phyloP scores from a whole-genome alignment of 768 basidiomycete species.

The Lyophyllum semitale region DNA sequence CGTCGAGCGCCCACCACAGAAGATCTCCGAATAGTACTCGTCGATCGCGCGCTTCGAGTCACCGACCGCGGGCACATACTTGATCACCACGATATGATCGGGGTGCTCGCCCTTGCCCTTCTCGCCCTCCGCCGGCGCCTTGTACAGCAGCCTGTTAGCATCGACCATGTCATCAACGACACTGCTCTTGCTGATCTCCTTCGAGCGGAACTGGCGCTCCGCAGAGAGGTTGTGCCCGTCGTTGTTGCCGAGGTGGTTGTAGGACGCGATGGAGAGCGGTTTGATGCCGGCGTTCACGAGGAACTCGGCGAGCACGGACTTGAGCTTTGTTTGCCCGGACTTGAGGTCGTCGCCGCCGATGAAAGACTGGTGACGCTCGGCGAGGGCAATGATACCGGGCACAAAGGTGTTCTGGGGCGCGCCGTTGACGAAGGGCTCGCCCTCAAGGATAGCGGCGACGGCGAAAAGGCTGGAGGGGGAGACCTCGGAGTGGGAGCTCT shows the following conservation, averaged over 20 bases:
- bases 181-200: constrained; percentile 97
- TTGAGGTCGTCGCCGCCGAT: constrained; percentile 98
- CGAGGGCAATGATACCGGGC: constrained; percentile 90
- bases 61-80: constrained; percentile 94
- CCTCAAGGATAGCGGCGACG: constrained; percentile 93
- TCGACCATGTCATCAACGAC: constrained; percentile 99
- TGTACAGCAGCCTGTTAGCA: constrained; percentile 81
- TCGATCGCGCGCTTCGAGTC: constrained; percentile 99
- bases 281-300: constrained; percentile 98
- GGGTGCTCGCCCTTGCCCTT: constrained; percentile 92
- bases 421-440: constrained; percentile 94
- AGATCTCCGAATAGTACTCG: constrained; percentile 98
- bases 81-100: constrained; percentile 96
- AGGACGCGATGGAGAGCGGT: constrained; percentile 93
- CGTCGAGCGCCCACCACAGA: constrained; percentile 91
- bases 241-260: constrained; percentile 99
- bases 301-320: constrained; percentile 97
- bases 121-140: no score
- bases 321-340: constrained; percentile 96
- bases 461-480: constrained; percentile 96
- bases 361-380: constrained; percentile 86
- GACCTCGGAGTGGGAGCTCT: constrained; percentile 87
- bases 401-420: constrained; percentile 99
- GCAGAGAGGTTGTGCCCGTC: constrained; percentile 92
- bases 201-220: constrained; percentile 93